Conservation (phyloP, 345 rosid species). For the Hibiscus syriacus region DNA sequence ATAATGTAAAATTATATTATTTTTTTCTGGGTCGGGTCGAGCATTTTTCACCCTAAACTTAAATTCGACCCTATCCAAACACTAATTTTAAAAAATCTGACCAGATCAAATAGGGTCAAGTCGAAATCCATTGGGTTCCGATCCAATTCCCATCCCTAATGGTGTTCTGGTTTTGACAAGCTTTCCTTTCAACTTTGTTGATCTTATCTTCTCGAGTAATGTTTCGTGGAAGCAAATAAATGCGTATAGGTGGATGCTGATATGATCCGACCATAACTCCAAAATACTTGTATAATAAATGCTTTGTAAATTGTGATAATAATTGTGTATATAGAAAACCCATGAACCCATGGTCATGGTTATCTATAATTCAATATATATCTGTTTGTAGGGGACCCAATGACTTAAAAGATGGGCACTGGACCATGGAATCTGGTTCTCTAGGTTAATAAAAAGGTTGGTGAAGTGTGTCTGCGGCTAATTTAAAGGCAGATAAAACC, state of each 20-base stretch:
- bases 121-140: no score
- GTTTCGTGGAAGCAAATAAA: conserved; percentile 14
- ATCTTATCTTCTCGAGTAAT: conserved; percentile 17
- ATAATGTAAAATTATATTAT: no score
- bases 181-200: neutral
- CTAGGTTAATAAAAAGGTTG: neutral
- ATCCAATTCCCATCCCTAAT: no score
- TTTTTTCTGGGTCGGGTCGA: no score
- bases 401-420: neutral
- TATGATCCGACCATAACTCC: conserved; percentile 16
- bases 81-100: no score
- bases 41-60: no score
- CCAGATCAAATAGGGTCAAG: no score
- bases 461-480: neutral
- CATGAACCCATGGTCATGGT: neutral
- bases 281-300: neutral
- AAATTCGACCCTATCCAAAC: no score
- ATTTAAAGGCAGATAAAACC: neutral
- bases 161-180: neutral
- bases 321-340: neutral
- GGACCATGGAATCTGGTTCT: conserved; percentile 26
- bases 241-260: conserved; percentile 26
- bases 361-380: neutral
- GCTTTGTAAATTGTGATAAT: neutral
- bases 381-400: neutral